Conservation (phyloP, 208 protist species). For the Entamoeba nuttalli region DNA sequence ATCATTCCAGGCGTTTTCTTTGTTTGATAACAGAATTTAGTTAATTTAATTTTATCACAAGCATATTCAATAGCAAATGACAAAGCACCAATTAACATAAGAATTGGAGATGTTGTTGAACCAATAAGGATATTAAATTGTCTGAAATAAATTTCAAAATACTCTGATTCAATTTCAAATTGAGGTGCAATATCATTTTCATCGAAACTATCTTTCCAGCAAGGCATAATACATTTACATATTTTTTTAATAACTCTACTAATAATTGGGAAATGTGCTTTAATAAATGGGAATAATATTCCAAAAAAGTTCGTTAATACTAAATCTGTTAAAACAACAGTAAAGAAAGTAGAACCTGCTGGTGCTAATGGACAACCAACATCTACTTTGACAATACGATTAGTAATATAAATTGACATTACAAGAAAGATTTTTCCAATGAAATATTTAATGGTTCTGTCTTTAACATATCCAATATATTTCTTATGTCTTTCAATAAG, state of each 20-base stretch:
- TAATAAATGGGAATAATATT: background rate
- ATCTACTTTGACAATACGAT: background rate
- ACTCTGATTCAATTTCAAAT: background rate
- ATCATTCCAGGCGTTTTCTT: background rate
- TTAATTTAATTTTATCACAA: background rate
- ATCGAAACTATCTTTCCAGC: background rate
- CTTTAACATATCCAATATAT: background rate
- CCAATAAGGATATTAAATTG: background rate
- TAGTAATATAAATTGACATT: background rate
- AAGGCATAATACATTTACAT: background rate
- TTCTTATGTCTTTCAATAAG: background rate
- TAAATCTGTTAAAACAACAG: background rate
- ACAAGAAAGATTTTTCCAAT: background rate
- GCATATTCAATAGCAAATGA: background rate
- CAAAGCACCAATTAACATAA: background rate
- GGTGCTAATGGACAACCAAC: background rate
- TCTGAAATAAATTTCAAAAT: background rate
- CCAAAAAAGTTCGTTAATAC: background rate
- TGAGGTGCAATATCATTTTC: background rate
- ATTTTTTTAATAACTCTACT: background rate
- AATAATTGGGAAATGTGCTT: background rate
- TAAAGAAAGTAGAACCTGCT: background rate
- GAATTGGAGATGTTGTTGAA: background rate
- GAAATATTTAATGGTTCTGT: background rate
- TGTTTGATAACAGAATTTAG: background rate